phyloP scores from a whole-genome alignment of 176 grass and related monocot species.

The Zizania latifolia region DNA sequence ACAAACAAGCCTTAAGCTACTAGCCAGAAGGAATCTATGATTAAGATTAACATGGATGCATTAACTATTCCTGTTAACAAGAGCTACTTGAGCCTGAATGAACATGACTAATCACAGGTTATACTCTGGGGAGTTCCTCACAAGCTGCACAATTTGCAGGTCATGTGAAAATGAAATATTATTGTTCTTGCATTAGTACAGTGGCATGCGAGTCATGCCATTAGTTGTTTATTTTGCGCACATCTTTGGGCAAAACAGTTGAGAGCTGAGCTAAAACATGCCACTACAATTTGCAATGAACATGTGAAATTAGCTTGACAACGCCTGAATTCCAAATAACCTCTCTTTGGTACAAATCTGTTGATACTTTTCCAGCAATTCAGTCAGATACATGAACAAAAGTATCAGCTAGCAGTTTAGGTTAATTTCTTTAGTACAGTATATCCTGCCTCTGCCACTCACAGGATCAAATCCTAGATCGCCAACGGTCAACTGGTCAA shows the following conservation, averaged over 20 bases:
- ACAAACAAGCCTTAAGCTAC: no score
- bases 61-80: neutral
- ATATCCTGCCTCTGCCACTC: neutral
- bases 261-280: neutral
- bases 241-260: neutral
- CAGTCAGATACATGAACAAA: neutral
- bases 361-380: neutral
- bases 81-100: neutral
- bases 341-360: neutral
- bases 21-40: neutral
- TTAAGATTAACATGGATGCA: neutral
- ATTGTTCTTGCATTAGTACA: neutral
- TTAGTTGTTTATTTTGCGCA: neutral
- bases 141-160: neutral
- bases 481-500: neutral
- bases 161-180: slow-evolving; percentile 34
- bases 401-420: neutral
- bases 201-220: neutral
- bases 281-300: no score
- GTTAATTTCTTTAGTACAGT: no score
- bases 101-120: neutral
- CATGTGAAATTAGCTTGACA: no score
- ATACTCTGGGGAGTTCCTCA: neutral
- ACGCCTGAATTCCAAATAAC: no score
- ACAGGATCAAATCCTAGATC: neutral